Conservation (phyloP, 306 rosid genomes). For the Cucumis hystrix region DNA sequence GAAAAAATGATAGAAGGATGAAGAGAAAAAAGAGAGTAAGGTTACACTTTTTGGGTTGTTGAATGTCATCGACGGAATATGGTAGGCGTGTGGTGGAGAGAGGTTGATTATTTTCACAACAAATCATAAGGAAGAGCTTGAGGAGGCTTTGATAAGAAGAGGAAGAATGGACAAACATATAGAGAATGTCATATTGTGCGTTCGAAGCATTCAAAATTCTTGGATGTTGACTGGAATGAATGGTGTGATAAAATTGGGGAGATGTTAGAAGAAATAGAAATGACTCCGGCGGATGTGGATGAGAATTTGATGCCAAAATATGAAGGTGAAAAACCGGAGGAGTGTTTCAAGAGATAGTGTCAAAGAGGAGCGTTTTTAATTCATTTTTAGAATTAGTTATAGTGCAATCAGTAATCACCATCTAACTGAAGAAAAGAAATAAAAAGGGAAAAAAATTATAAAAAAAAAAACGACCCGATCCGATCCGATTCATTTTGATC, state of each 20-base stretch:
- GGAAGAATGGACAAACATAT: slow-evolving; percentile 86
- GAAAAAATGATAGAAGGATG: background rate
- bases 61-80: slow-evolving; percentile 18
- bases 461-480: too few species aligned
- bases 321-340: slow-evolving; percentile 13
- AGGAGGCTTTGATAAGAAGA: slow-evolving; percentile 61
- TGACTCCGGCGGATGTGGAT: slow-evolving; percentile 75
- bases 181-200: slow-evolving; percentile 47
- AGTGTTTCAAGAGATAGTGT: slow-evolving; percentile 17
- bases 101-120: slow-evolving; percentile 71
- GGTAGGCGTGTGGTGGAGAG: slow-evolving; percentile 67
- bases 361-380: slow-evolving; percentile 14
- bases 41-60: too few species aligned
- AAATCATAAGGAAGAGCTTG: slow-evolving; percentile 58
- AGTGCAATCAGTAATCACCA: too few species aligned
- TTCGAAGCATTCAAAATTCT: slow-evolving; percentile 54
- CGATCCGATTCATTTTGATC: too few species aligned
- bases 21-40: slow-evolving; percentile 9
- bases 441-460: too few species aligned
- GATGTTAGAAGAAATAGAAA: slow-evolving; percentile 23
- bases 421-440: too few species aligned
- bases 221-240: slow-evolving; percentile 25
- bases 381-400: too few species aligned
- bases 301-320: slow-evolving; percentile 66
- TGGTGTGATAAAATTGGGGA: slow-evolving; percentile 18